Evolutionary conservation across 495 filamentous ascomycete genomes (phyloP).

Genomic region (Lasiosphaeria hispida): DNA sequence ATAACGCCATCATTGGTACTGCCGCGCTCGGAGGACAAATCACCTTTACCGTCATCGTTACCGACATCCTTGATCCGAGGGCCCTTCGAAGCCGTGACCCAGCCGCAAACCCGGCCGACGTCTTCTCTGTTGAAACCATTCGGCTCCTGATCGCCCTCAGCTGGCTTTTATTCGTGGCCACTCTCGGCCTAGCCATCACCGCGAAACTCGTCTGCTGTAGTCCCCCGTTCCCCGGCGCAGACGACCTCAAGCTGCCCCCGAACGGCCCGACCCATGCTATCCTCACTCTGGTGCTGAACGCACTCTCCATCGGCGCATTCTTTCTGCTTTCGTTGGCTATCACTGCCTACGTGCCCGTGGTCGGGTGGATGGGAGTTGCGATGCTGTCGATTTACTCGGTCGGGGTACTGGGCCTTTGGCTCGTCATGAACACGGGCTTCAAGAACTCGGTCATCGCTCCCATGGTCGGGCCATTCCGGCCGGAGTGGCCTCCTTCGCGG

Average conservation of each 20-base stretch:
- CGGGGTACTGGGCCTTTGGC: too few species aligned
- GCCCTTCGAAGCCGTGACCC: not conserved
- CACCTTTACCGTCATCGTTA: not conserved
- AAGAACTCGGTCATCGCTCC: too few species aligned
- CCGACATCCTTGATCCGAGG: not conserved
- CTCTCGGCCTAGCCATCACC: not conserved
- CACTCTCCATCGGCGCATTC: not conserved
- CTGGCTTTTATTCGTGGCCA: not conserved
- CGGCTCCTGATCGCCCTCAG: not conserved
- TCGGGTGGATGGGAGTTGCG: not conserved
- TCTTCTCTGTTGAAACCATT: not conserved
- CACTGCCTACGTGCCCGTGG: not conserved
- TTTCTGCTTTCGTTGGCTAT: not conserved
- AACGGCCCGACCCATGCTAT: not conserved
- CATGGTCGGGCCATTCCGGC: too few species aligned
- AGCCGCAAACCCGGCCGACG: not conserved
- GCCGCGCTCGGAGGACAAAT: not conserved
- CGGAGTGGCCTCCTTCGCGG: too few species aligned
- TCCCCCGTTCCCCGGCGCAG: too few species aligned
- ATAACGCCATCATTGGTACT: not conserved
- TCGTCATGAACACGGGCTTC: too few species aligned
- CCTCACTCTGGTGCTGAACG: not conserved
- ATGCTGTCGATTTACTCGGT: not conserved
- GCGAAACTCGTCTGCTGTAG: not conserved
- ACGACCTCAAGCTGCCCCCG: not conserved